Conservation (phyloP, 2,329 filamentous ascomycete genomes). For the Aureobasidium zeae region DNA sequence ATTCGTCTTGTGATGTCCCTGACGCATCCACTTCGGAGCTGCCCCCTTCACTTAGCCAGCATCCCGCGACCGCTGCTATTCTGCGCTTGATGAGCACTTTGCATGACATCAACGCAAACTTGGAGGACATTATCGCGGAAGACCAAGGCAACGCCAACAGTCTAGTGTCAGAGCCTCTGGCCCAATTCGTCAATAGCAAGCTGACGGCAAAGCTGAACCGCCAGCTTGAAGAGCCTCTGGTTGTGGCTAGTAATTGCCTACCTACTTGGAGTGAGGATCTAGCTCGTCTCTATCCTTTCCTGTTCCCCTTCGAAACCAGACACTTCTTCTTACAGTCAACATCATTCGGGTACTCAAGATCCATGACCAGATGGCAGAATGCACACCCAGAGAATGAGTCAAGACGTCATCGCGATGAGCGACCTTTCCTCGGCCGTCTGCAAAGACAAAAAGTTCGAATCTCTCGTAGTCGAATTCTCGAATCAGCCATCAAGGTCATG, state of each 20-base stretch:
- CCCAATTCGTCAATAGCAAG: slow-evolving; percentile 97
- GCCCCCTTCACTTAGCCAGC: slow-evolving; percentile 70
- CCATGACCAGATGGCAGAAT: slow-evolving; percentile 96
- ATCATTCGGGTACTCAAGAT: slow-evolving; percentile 93
- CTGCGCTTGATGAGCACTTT: slow-evolving; percentile 79
- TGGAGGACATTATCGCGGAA: slow-evolving; percentile 71
- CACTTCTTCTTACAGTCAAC: slow-evolving; percentile 96
- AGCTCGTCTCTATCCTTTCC: slow-evolving; percentile 84
- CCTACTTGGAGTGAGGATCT: slow-evolving; percentile 95
- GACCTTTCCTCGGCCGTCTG: slow-evolving; percentile 80
- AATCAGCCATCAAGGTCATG: slow-evolving; percentile 98
- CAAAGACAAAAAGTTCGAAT: slow-evolving; percentile 98
- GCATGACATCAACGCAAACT: slow-evolving; percentile 84
- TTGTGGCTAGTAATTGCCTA: slow-evolving; percentile 92
- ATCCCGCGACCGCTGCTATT: slow-evolving; percentile 78
- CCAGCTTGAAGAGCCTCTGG: slow-evolving; percentile 89
- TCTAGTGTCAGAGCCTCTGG: slow-evolving; percentile 70
- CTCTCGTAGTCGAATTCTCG: slow-evolving; percentile 84
- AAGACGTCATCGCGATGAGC: slow-evolving; percentile 72
- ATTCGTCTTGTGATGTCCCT: slow-evolving; percentile 41
- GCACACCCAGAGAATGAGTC: slow-evolving; percentile 73
- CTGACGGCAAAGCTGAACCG: slow-evolving; percentile 95
- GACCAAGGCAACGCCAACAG: slow-evolving; percentile 57
- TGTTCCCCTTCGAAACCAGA: slow-evolving; percentile 95
- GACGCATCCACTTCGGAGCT: slow-evolving; percentile 52